These are phyloP conservation scores for Piromyces finnis DNA, from an alignment of 192 early-diverging fungal genomes.

Conservation along the genomic window DNA sequence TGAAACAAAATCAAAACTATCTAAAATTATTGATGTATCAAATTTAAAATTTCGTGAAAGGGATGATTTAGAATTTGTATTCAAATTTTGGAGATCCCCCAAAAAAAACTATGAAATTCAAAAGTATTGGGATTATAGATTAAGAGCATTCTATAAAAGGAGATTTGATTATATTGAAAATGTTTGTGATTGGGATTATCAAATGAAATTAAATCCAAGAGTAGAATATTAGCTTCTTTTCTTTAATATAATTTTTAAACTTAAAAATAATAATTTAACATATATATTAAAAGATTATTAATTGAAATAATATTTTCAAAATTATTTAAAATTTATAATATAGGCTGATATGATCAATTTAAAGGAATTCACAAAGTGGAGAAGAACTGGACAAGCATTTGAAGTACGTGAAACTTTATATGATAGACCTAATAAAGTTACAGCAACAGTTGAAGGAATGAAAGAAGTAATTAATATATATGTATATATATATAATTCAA, in stretches of 20 bases:
- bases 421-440: slow-evolving; percentile 15
- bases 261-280: too few relatives aligned
- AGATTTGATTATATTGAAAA: slow-evolving; percentile 29
- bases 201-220: slow-evolving; percentile 32
- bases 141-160: slow-evolving; percentile 10
- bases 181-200: slow-evolving; percentile 38
- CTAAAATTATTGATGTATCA: slow-evolving; percentile 16
- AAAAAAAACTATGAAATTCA: not conserved
- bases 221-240: too few relatives aligned
- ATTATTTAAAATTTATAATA: too few relatives aligned
- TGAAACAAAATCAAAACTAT: slow-evolving; percentile 4
- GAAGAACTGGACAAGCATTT: slow-evolving; percentile 19
- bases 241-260: too few relatives aligned
- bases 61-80: slow-evolving; percentile 34
- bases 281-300: too few relatives aligned
- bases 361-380: slow-evolving; percentile 18
- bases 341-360: slow-evolving; percentile 14
- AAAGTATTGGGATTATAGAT: slow-evolving; percentile 3
- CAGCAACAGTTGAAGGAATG: slow-evolving; percentile 23
- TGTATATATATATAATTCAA: too few relatives aligned
- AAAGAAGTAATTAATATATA: slow-evolving; percentile 8
- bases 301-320: too few relatives aligned
- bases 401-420: slow-evolving; percentile 13
- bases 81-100: slow-evolving; percentile 23
- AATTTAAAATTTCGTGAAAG: slow-evolving; percentile 23